Evolutionary conservation across 352 stramenopile genomes (phyloP).

Genomic region (Phytopythium delawarense): DNA sequence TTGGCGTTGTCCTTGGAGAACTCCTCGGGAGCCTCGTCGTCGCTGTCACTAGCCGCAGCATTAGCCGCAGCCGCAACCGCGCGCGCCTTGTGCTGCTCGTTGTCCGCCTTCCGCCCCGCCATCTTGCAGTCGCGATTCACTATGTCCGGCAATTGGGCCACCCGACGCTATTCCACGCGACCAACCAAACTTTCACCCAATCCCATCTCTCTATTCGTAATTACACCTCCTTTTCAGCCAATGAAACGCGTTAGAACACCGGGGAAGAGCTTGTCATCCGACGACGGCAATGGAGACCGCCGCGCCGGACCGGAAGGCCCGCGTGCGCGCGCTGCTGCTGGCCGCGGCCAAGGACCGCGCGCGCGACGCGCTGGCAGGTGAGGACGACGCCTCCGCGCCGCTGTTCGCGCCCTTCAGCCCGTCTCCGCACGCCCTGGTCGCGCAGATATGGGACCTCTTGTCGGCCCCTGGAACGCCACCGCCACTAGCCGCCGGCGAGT

Average conservation of each 20-base stretch:
- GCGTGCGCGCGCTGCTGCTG: conserved; percentile 59
- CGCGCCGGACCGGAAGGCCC: conserved; percentile 13
- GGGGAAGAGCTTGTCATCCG: neutral
- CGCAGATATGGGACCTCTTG: conserved; percentile 60
- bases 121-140: neutral
- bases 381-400: conserved; percentile 9
- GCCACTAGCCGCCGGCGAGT: conserved; percentile 28
- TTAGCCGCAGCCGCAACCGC: conserved; percentile 6
- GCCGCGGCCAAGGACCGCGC: conserved; percentile 48
- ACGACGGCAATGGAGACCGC: conserved; percentile 13
- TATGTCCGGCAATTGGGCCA: neutral
- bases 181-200: conserved; percentile 30
- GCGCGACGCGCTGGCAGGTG: conserved; percentile 40
- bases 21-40: conserved; percentile 75
- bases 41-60: conserved; percentile 30
- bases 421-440: conserved; percentile 48
- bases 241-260: conserved; percentile 7
- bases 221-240: conserved; percentile 13
- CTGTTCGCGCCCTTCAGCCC: conserved; percentile 79
- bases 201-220: neutral
- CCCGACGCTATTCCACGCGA: neutral
- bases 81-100: conserved; percentile 17
- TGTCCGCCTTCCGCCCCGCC: conserved; percentile 13
- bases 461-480: conserved; percentile 7
- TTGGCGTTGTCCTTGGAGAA: conserved; percentile 69